Base-by-base conservation (phyloP, 805 yeast species). In the Myxozyma melibiosi region DNA sequence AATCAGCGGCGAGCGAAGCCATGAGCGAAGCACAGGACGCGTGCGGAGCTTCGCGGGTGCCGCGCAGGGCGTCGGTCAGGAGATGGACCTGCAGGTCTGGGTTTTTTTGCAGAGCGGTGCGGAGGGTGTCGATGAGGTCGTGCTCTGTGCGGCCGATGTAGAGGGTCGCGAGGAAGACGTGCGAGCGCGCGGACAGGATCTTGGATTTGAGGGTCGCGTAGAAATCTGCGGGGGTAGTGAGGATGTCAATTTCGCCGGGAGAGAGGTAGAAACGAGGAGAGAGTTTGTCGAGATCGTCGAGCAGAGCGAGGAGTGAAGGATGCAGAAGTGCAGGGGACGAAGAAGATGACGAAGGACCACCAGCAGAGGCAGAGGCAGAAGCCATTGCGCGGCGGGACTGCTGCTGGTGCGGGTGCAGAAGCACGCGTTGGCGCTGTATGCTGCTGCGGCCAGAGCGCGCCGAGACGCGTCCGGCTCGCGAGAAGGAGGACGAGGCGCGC, bases 41-140 rank as follows among this genome's bases (percentile, higher is more conserved):
- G 4, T 80, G 73, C 0, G 99, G 98, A 0, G 90, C 84, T 67
- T 94, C 99, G 64, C 99, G 80, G 0, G 98, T 92, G 0, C 97
- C 96, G 65, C 99, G 74, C 45, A 94, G 77, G 11, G 91, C 96
- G 72, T 94, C 99, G 4, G 91, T 79, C 51, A 94, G 75, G 25
- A 94, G 83, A 57, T 80, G 81, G 1, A 94, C 87, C 63, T 81
- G 78, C 58, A 94, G 76, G 24, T 82, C 73, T 1, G 84, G 80
- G 58, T 88, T 89, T 2, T 68, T 66, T 1, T 68, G 65, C 63
- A 94, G 70, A 0, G 96, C 91, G 5, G 74, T 70, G 13, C 79
- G 78, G 3, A 94, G 63, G 59, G 85, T 80, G 6, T 78, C 76
- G 13, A 91, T 76, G 11, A 94, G 78, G 58, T 92, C 98, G 47